Evolutionary conservation across 306 rosid genomes (phyloP), one percentile per base, ranked within the genome.

Genomic region (Castanopsis chinensis): DNA sequence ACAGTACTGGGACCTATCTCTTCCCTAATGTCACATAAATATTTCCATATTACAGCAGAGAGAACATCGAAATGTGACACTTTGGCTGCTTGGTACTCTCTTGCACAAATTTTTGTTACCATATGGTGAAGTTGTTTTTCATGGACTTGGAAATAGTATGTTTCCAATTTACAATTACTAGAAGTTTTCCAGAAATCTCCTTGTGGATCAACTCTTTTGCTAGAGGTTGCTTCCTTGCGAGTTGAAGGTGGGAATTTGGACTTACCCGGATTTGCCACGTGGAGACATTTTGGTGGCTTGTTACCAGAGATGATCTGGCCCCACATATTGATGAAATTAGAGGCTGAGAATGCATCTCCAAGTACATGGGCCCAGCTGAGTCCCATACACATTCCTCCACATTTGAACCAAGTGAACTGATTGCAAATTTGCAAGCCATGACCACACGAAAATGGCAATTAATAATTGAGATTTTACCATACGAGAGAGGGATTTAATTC

Each of bases 361-460:
- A 92, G 91, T 4, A 94, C 79, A 52, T 92, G 96, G 20, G 97
- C 94, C 98, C 97, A 94, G 75, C 92, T 90, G 1, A 94, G 80
- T 17, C 97, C 98, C 55, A 92, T 28, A 0, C 92, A 78, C 1
- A 94, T 28, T 79, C 97, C 97, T 84, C 97, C 98, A 67, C 97
- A 91, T 69, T 84, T 86, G 81, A 94, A 91, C 87, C 85, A 14
- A 9, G 97, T 94, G 72, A 93, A 85, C 97, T 93, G 87, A 64
- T 51, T 18, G 23, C 67, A 73, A 32, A 20, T 41, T 41, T 41
- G 12, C 45, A 41, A 8, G 45, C 45, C 45, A 41, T 2, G 45
- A 41, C 8, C 25, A 25, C 79, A 75, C 1, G 56, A 60, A 14
- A 27, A 1, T 11, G 21, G 30, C 10, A 45, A 2, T 28, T 3